These are phyloP conservation scores for Setaria viridis DNA, from an alignment of 202 grass and related monocot genomes.

Conservation along the genomic window DNA sequence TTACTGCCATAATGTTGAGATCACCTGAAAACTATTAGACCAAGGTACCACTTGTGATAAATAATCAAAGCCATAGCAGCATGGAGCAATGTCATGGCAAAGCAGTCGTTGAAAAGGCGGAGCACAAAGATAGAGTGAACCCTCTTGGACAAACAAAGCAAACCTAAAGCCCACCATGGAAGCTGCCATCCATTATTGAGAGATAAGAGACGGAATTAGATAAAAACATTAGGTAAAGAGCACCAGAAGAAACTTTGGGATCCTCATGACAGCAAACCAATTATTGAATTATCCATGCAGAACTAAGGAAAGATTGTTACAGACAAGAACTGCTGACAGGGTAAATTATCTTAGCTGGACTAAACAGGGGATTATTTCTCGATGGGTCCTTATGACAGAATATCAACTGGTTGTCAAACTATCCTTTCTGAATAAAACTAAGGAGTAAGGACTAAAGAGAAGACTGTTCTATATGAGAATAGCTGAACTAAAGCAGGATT, in stretches of 20 bases:
- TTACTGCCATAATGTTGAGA: constrained; percentile 9
- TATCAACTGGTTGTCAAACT: constrained; percentile 4
- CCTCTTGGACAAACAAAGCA: constrained; percentile 96
- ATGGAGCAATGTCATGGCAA: constrained; percentile 92
- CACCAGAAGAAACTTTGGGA: neutral
- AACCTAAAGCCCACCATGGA: constrained; percentile 92
- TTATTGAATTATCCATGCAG: neutral
- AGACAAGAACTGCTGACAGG: neutral
- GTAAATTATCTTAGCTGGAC: neutral
- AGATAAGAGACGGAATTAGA: constrained; percentile 32
- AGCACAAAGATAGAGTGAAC: constrained; percentile 92
- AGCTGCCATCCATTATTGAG: constrained; percentile 57
- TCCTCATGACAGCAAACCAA: neutral
- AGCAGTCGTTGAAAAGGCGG: constrained; percentile 95
- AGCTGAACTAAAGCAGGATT: neutral
- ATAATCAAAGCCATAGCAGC: constrained; percentile 79
- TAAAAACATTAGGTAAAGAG: constrained; percentile 7
- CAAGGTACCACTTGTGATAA: constrained; percentile 85
- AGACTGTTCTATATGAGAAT: neutral
- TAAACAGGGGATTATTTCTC: neutral
- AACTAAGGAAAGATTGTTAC: constrained; percentile 16
- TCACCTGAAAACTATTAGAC: constrained; percentile 94
- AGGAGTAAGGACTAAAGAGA: neutral
- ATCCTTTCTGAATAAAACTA: neutral
- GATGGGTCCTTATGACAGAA: neutral